Conservation (phyloP, 1,284 basidiomycete species). For the Ganoderma meredithae region DNA sequence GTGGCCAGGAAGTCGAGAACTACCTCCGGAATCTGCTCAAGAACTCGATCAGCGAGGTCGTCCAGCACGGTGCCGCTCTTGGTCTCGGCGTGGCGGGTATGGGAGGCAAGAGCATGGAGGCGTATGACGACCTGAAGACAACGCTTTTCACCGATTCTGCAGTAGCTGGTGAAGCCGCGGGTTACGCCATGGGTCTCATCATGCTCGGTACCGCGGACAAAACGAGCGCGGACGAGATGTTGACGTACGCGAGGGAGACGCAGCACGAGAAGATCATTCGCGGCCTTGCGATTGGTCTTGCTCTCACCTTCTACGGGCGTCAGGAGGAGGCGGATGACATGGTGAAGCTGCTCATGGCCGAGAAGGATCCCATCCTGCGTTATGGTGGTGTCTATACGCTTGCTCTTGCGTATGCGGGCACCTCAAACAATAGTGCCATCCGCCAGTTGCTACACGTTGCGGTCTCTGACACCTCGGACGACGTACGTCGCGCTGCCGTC, state of each 20-base stretch:
- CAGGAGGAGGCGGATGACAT: slow-evolving; percentile 89
- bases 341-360: slow-evolving; percentile 77
- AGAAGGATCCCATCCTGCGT: slow-evolving; percentile 71
- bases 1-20: slow-evolving; percentile 69
- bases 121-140: slow-evolving; percentile 91
- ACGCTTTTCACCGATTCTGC: slow-evolving; percentile 93
- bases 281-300: slow-evolving; percentile 89
- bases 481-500: slow-evolving; percentile 93
- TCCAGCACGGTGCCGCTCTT: slow-evolving; percentile 95
- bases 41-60: slow-evolving; percentile 78
- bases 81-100: slow-evolving; percentile 94
- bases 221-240: slow-evolving; percentile 89
- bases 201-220: slow-evolving; percentile 91
- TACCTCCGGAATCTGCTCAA: slow-evolving; percentile 84
- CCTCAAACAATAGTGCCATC: slow-evolving; percentile 91
- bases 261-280: slow-evolving; percentile 99
- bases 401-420: slow-evolving; percentile 94
- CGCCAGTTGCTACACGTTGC: slow-evolving; percentile 92
- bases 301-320: slow-evolving; percentile 89
- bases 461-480: slow-evolving; percentile 96
- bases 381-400: slow-evolving; percentile 97
- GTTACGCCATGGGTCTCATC: slow-evolving; percentile 95
- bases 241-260: slow-evolving; percentile 93
- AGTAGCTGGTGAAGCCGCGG: slow-evolving; percentile 92
- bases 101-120: slow-evolving; percentile 87